Evolutionary conservation across 495 filamentous ascomycete species (phyloP).

Genomic region (Evernia prunastri): DNA sequence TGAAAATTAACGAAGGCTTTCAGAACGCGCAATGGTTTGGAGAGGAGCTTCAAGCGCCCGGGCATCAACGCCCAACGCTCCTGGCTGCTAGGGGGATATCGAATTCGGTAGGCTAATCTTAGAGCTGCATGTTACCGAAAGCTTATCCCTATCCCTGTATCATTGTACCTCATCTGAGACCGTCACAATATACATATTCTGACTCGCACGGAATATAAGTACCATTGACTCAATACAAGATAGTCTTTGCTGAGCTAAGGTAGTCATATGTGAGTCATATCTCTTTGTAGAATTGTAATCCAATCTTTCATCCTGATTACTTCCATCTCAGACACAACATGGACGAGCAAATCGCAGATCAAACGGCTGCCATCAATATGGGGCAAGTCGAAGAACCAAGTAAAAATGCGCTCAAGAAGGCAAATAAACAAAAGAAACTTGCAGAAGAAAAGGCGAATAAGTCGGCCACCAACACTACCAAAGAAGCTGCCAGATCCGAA

Average conservation of each 20-base stretch:
- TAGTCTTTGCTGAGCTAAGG: not conserved
- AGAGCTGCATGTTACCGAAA: constrained; percentile 10
- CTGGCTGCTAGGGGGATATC: constrained; percentile 5
- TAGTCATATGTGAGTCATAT: not conserved
- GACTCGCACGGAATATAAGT: too few species aligned
- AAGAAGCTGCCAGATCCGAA: constrained; percentile 38
- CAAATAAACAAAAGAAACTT: constrained; percentile 58
- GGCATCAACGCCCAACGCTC: constrained; percentile 14
- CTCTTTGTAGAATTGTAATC: not conserved
- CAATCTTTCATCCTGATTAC: not conserved
- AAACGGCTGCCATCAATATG: constrained; percentile 21
- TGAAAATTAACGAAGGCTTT: constrained; percentile 7
- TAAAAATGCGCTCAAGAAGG: constrained; percentile 69
- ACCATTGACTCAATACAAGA: not conserved
- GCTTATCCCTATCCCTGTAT: constrained; percentile 7
- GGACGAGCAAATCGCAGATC: constrained; percentile 19
- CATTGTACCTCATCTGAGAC: not conserved
- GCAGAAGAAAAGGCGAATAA: constrained; percentile 63
- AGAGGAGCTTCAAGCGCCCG: not conserved
- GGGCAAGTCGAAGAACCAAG: constrained; percentile 30
- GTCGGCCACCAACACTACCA: constrained; percentile 47
- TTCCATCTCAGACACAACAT: not conserved
- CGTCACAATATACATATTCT: too few species aligned
- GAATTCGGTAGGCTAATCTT: constrained; percentile 7
- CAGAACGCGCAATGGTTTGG: constrained; percentile 6